Evolutionary conservation across 2,329 filamentous ascomycete species (phyloP), one percentile per base, ranked within the genome.

Genomic region (Aspergillus tanneri): DNA sequence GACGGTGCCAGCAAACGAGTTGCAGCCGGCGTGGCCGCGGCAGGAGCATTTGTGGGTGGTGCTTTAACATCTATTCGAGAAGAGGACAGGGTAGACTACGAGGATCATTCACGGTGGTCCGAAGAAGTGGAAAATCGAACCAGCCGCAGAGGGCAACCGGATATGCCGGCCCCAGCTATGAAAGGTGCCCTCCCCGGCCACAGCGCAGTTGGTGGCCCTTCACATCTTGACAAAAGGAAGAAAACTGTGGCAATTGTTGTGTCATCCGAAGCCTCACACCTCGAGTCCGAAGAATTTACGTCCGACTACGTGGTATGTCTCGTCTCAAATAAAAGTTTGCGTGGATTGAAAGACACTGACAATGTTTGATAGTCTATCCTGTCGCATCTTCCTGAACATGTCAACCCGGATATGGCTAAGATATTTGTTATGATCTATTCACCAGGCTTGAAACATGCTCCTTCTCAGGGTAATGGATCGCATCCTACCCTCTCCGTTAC

Each of bases 381-480:
- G 47, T 95, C 91, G 35, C 87, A 95, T 67, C 87, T 97, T 41
- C 89, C 90, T 28, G 82, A 85, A 54, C 82, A 87, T 50, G 84
- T 86, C 56, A 84, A 96, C 67, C 82, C 86, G 54, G 81, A 83
- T 38, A 83, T 78, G 53, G 83, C 86, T 56, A 88, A 88, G 64
- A 78, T 96, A 19, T 95, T 95, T 62, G 80, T 97, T 49, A 78
- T 97, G 56, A 92, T 97, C 64, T 96, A 96, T 70, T 84, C 89
- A 2, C 92, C 92, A 1, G 79, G 82, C 43, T 74, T 95, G 45
- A 89, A 90, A 70, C 85, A 90, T 43, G 76, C 63, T 28, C 54
- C 64, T 49, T 56, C 57, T 46, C 59, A 63, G 48, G 56, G 61
- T 7, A 58, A 58, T 73, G 59, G 73, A 67, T 64, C 80, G 66